Evolutionary conservation across 306 rosid species (phyloP).

Genomic region (Senna tora): DNA sequence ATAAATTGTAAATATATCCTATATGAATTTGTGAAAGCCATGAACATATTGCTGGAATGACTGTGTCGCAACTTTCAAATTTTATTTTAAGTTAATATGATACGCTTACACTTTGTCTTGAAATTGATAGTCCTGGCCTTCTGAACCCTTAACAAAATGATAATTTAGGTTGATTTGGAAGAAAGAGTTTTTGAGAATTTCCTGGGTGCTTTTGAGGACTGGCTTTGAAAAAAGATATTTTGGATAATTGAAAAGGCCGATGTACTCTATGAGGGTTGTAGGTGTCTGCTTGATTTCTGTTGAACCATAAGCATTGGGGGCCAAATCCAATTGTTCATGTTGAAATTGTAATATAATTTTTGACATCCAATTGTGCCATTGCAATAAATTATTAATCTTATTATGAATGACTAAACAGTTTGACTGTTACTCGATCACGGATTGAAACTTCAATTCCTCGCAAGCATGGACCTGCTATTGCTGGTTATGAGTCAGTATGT

Average conservation of each 20-base stretch:
- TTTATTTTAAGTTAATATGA: too few species aligned
- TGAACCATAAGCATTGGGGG: conserved; percentile 10
- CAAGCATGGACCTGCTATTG: conserved; percentile 94
- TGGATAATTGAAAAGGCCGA: neutral
- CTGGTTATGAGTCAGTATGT: conserved; percentile 91
- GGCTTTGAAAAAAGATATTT: conserved; percentile 13
- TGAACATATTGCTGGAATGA: neutral
- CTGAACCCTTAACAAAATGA: neutral
- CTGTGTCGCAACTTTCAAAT: neutral
- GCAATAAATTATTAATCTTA: conserved; percentile 32
- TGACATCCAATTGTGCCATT: conserved; percentile 15
- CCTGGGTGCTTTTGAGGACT: neutral
- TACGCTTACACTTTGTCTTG: neutral
- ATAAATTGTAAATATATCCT: neutral
- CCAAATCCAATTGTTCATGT: conserved; percentile 13
- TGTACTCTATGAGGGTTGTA: conserved; percentile 16
- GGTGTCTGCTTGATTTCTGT: conserved; percentile 34
- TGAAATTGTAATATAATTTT: conserved; percentile 31
- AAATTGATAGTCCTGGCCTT: neutral
- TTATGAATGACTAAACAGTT: conserved; percentile 54
- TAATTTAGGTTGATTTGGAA: neutral
- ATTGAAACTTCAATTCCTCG: conserved; percentile 97
- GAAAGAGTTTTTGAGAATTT: neutral
- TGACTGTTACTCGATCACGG: conserved; percentile 85
- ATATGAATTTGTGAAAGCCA: neutral